phyloP scores from a whole-genome alignment of 192 early-diverging fungal species.

The Kappamyces sp. region DNA sequence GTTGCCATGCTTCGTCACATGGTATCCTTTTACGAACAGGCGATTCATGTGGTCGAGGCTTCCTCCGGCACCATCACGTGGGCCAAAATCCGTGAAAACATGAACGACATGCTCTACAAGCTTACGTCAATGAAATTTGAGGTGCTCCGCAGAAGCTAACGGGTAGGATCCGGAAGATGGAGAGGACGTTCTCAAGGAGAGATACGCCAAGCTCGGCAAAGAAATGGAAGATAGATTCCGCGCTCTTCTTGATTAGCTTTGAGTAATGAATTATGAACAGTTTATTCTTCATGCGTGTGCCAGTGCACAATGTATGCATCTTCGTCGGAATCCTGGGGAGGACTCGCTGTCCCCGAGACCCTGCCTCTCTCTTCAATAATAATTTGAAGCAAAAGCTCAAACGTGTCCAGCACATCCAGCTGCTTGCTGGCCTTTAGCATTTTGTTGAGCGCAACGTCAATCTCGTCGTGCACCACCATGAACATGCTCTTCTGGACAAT shows the following conservation, averaged over 20 bases:
- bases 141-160: constrained; percentile 21
- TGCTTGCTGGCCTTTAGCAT: neutral
- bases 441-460: neutral
- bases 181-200: constrained; percentile 76
- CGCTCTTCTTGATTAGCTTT: constrained; percentile 59
- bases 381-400: constrained; percentile 13
- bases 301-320: too few relatives aligned
- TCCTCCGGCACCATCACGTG: constrained; percentile 85
- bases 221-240: constrained; percentile 97
- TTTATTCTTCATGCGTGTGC: neutral
- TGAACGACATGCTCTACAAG: constrained; percentile 92
- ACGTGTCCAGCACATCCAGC: neutral
- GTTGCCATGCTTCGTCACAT: constrained; percentile 97
- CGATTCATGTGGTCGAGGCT: constrained; percentile 91
- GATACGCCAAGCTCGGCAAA: constrained; percentile 83
- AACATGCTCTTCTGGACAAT: constrained; percentile 1
- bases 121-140: constrained; percentile 99
- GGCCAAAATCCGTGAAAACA: constrained; percentile 88
- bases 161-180: constrained; percentile 89
- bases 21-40: constrained; percentile 92
- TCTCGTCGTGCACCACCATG: constrained; percentile 11
- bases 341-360: too few relatives aligned
- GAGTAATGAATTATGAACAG: neutral
- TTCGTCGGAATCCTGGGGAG: too few relatives aligned
- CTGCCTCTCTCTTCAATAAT: constrained; percentile 8